Conservation (phyloP, 768 basidiomycete genomes). For the Rhizopogon roseolus region DNA sequence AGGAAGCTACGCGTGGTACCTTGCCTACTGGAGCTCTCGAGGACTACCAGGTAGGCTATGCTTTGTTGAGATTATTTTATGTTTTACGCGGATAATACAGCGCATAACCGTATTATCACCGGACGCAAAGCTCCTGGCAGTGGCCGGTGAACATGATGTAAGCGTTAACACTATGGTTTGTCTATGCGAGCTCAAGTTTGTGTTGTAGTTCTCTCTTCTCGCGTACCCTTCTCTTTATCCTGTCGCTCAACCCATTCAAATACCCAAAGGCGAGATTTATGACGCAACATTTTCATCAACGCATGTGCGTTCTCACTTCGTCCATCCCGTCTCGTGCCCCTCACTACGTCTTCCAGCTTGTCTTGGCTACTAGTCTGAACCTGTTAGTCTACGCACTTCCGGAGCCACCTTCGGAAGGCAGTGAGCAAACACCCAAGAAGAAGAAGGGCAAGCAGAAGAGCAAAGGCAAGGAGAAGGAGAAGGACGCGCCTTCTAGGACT, state of each 20-base stretch:
- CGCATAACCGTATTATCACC: slow-evolving; percentile 86
- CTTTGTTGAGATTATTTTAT: background rate
- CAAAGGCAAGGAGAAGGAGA: slow-evolving; percentile 40
- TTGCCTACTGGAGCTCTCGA: slow-evolving; percentile 56
- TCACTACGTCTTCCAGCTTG: slow-evolving; percentile 39
- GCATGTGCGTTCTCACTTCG: slow-evolving; percentile 38
- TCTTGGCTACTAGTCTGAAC: slow-evolving; percentile 60
- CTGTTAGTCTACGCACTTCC: slow-evolving; percentile 63
- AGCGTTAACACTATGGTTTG: slow-evolving; percentile 20
- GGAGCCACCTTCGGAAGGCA: slow-evolving; percentile 6
- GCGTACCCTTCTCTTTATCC: slow-evolving; percentile 55
- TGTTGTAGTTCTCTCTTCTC: slow-evolving; percentile 56
- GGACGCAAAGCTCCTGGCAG: slow-evolving; percentile 56
- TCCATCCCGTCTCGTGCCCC: background rate
- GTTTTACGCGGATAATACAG: slow-evolving; percentile 36
- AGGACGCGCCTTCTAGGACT: slow-evolving; percentile 31
- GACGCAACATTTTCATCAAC: slow-evolving; percentile 75
- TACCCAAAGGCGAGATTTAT: slow-evolving; percentile 76
- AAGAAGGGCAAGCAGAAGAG: slow-evolving; percentile 30
- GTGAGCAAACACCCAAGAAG: slow-evolving; percentile 18
- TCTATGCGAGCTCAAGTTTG: slow-evolving; percentile 7
- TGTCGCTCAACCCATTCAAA: slow-evolving; percentile 40
- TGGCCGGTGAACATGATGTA: slow-evolving; percentile 73
- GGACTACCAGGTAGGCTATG: slow-evolving; percentile 80
- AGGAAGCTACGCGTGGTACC: slow-evolving; percentile 53